These are phyloP conservation scores for Penicillium sp. DNA, from an alignment of 2,329 filamentous ascomycete genomes.

Conservation along the genomic window DNA sequence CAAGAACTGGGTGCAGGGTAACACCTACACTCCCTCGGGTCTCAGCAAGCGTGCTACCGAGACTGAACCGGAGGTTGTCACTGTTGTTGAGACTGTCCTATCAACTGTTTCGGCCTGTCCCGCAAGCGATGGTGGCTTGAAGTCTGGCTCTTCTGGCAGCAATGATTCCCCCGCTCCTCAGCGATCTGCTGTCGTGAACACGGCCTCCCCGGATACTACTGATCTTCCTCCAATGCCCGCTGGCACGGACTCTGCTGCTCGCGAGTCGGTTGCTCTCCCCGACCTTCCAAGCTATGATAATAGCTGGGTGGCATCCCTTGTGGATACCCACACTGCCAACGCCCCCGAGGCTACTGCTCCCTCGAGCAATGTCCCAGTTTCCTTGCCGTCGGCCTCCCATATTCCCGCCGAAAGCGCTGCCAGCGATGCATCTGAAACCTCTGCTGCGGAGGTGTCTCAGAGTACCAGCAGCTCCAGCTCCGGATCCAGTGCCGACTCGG, in stretches of 20 bases:
- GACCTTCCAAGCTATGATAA: conserved; percentile 11
- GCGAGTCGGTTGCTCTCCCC: neutral
- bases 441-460: conserved; percentile 4
- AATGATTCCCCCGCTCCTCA: conserved; percentile 1
- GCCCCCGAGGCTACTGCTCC: conserved; percentile 1
- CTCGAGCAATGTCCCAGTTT: too few species aligned
- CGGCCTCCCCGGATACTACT: conserved; percentile 1
- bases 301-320: conserved; percentile 10
- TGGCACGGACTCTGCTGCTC: conserved; percentile 2
- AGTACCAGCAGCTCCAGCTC: conserved; percentile 9
- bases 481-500: conserved; percentile 11
- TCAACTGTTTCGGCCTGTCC: conserved; percentile 25
- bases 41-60: conserved; percentile 25
- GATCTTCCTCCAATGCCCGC: conserved; percentile 1
- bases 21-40: conserved; percentile 52
- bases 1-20: conserved; percentile 71
- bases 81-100: conserved; percentile 23
- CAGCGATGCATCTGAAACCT: conserved; percentile 3
- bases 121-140: conserved; percentile 4
- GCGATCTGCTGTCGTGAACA: neutral
- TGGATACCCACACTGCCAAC: conserved; percentile 3
- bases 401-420: neutral
- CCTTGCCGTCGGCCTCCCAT: conserved; percentile 5
- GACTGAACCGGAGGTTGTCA: conserved; percentile 19
- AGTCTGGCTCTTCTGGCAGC: conserved; percentile 6